phyloP scores from a whole-genome alignment of 169 alveolate species.

The Nephromyces sp. region DNA sequence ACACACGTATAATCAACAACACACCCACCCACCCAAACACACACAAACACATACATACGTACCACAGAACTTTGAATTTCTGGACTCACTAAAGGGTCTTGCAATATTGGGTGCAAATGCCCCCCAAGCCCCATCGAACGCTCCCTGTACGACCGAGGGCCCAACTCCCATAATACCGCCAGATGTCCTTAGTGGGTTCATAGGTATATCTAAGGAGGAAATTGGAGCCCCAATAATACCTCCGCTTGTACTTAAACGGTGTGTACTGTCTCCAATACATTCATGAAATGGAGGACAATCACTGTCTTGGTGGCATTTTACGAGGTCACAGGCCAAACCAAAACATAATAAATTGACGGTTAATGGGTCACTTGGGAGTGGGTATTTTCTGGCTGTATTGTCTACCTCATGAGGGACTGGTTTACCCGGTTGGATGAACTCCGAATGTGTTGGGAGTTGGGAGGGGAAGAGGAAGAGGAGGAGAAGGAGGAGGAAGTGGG shows the following conservation, averaged over 20 bases:
- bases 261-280: constrained; percentile 3
- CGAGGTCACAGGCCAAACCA: constrained; percentile 11
- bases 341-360: constrained; percentile 9
- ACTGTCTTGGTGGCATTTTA: constrained; percentile 5
- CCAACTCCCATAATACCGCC: constrained; percentile 7
- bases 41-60: neutral
- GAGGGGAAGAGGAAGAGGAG: too few species aligned
- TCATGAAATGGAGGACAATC: constrained; percentile 20
- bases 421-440: too few species aligned
- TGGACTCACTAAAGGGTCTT: neutral
- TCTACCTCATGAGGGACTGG: too few species aligned
- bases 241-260: neutral
- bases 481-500: too few species aligned
- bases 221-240: neutral
- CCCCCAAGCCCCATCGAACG: constrained; percentile 11
- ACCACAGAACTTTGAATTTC: constrained; percentile 17
- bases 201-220: neutral
- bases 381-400: neutral
- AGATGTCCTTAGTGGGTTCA: constrained; percentile 7
- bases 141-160: constrained; percentile 4
- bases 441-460: too few species aligned
- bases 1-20: neutral
- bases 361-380: neutral
- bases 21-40: neutral
- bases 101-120: constrained; percentile 7